Evolutionary conservation across 1,284 basidiomycete species (phyloP).

Genomic region (Termitomyces sp.): DNA sequence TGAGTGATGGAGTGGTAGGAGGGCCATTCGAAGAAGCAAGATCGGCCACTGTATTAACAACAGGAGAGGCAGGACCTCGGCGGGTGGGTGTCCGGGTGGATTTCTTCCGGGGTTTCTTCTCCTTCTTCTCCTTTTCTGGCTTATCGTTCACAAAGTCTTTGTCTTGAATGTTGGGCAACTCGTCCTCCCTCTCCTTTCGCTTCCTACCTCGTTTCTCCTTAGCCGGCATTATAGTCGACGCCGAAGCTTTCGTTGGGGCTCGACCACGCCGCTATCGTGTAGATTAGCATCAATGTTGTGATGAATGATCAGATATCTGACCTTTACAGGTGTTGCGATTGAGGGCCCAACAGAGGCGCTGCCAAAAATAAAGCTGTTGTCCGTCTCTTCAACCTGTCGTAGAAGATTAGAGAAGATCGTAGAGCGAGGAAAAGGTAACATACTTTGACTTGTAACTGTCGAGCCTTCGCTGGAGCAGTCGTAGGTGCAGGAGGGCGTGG

Average conservation of each 20-base stretch:
- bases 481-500: slow-evolving; percentile 6
- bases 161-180: slow-evolving; percentile 22
- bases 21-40: slow-evolving; percentile 25
- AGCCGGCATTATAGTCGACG: slow-evolving; percentile 21
- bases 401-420: slow-evolving; percentile 2
- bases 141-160: slow-evolving; percentile 18
- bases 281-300: not conserved
- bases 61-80: slow-evolving; percentile 19
- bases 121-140: slow-evolving; percentile 26
- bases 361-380: slow-evolving; percentile 21
- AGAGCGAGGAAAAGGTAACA: not conserved
- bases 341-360: slow-evolving; percentile 20
- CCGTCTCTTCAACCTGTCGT: slow-evolving; percentile 33
- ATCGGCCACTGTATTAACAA: slow-evolving; percentile 17
- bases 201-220: slow-evolving; percentile 41
- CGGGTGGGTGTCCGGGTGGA: slow-evolving; percentile 27
- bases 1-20: slow-evolving; percentile 43
- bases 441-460: slow-evolving; percentile 32
- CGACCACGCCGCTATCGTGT: slow-evolving; percentile 7
- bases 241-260: slow-evolving; percentile 20
- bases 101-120: slow-evolving; percentile 27
- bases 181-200: slow-evolving; percentile 43
- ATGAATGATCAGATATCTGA: not conserved
- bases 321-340: slow-evolving; percentile 17
- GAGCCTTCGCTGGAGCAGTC: slow-evolving; percentile 18